Evolutionary conservation across 305 asterid genomes (phyloP), one percentile per base, ranked within the genome.

Genomic region (Fraxinus floribunda): DNA sequence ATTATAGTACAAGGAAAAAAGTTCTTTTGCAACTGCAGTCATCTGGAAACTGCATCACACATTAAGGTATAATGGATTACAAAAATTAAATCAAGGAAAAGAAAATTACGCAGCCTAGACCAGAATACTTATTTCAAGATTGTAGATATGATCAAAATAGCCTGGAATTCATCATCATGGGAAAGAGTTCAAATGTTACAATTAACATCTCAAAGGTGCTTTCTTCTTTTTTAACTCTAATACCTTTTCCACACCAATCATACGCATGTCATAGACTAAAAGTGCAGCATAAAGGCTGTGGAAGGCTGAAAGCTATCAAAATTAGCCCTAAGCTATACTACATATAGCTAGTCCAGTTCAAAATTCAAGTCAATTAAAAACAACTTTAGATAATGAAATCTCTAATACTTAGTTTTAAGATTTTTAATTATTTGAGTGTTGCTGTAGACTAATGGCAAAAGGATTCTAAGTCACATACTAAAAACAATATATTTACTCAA

Each of bases 281-380:
- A 32, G 44, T 5, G 75, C 11, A 70, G 75, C 75, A 30, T 30
- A 70, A 71, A 71, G 13, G 76, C 24, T 32, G 24, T 15, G 76
- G 16, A 71, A 71, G 76, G 41, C 41, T 71, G 76, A 71, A 71
- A 71, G 76, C 76, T 64, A 64, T 64, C 73, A 64, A 22, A 26
- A 22, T 26, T 64, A 24, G 35, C 6, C 44, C 39, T 71, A 71
- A 71, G 76, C 39, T 26, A 30, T 71, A 34, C 44, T 32, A 36
- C 44, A 44, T 44, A 44, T 44, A 13, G 76, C 26, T 32, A 64
- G 73, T 64, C 36, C 35, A 10, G 35, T 64, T 64, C 35, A 24
- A 24, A 26, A 64, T 64, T 64, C 73, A 64, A 64, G n/a, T 64
- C 36, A 10, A 64, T 26, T 64, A 24, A 71, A 7, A 71, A 71